Evolutionary conservation across 148 eudicot species (phyloP).

Genomic region (Rhododendron simsii): DNA sequence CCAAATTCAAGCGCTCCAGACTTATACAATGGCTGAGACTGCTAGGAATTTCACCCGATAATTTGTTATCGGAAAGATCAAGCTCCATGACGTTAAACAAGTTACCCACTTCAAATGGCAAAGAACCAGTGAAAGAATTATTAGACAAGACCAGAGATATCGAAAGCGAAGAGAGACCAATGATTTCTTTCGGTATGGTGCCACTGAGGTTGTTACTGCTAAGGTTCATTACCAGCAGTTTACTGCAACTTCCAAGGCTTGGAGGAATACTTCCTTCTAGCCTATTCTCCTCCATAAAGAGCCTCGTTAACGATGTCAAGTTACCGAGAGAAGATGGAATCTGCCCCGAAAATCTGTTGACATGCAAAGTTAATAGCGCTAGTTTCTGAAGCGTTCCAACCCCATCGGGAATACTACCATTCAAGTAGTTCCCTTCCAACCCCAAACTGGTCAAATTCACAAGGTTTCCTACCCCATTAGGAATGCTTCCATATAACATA

Average conservation of each 20-base stretch:
- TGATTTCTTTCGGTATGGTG: slow-evolving; percentile 20
- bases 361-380: too few species aligned
- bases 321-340: too few species aligned
- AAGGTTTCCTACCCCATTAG: not conserved
- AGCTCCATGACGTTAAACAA: slow-evolving; percentile 17
- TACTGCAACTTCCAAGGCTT: not conserved
- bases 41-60: slow-evolving; percentile 34
- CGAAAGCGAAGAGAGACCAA: slow-evolving; percentile 19
- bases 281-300: too few species aligned
- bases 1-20: slow-evolving; percentile 17
- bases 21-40: slow-evolving; percentile 19
- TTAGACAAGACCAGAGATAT: slow-evolving; percentile 5
- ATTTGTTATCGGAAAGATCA: slow-evolving; percentile 22
- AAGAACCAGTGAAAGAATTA: slow-evolving; percentile 26
- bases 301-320: too few species aligned
- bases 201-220: slow-evolving; percentile 27
- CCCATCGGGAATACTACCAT: not conserved
- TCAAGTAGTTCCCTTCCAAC: too few species aligned
- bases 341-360: too few species aligned
- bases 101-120: slow-evolving; percentile 27
- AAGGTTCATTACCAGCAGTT: slow-evolving; percentile 15
- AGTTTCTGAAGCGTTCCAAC: too few species aligned
- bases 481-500: not conserved
- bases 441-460: slow-evolving; percentile 5
- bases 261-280: too few species aligned